Conservation (phyloP, 345 rosid species). For the Stellera chamaejasme region DNA sequence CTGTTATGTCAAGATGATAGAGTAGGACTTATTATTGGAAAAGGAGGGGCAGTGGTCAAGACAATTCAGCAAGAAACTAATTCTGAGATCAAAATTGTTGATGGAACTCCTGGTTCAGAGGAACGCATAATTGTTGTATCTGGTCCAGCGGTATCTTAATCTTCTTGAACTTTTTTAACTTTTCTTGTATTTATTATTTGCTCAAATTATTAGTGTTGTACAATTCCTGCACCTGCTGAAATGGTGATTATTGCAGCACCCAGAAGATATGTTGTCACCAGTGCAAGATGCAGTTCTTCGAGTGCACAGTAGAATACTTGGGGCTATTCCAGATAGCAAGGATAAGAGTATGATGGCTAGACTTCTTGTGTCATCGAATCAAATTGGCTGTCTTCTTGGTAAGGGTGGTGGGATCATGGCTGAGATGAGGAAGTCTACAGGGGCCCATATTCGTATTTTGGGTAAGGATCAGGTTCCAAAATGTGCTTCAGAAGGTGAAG, state of each 20-base stretch:
- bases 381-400: slow-evolving; percentile 78
- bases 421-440: slow-evolving; percentile 63
- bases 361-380: slow-evolving; percentile 56
- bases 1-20: slow-evolving; percentile 47
- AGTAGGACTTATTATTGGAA: slow-evolving; percentile 71
- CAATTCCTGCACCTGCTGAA: slow-evolving; percentile 12
- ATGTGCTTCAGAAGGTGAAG: slow-evolving; percentile 67
- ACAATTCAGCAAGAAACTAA: slow-evolving; percentile 65
- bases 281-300: slow-evolving; percentile 72
- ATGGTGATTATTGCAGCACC: slow-evolving; percentile 39
- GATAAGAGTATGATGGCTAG: slow-evolving; percentile 45
- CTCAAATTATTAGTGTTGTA: slow-evolving; percentile 6
- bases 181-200: slow-evolving; percentile 3
- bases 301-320: slow-evolving; percentile 48
- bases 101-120: slow-evolving; percentile 42
- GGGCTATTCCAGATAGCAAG: slow-evolving; percentile 46
- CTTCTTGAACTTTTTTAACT: slow-evolving; percentile 10
- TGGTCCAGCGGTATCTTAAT: slow-evolving; percentile 57
- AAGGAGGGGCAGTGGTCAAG: slow-evolving; percentile 57
- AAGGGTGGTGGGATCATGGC: slow-evolving; percentile 66
- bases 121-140: slow-evolving; percentile 56
- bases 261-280: slow-evolving; percentile 59
- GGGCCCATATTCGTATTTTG: slow-evolving; percentile 62
- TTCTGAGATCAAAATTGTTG: slow-evolving; percentile 64
- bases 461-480: slow-evolving; percentile 71